A percentile compares a stretch with the other conserved stretches of the same genome.
Conservation (phyloP, 176 grass and related monocot genomes). For the Cocos nucifera region DNA sequence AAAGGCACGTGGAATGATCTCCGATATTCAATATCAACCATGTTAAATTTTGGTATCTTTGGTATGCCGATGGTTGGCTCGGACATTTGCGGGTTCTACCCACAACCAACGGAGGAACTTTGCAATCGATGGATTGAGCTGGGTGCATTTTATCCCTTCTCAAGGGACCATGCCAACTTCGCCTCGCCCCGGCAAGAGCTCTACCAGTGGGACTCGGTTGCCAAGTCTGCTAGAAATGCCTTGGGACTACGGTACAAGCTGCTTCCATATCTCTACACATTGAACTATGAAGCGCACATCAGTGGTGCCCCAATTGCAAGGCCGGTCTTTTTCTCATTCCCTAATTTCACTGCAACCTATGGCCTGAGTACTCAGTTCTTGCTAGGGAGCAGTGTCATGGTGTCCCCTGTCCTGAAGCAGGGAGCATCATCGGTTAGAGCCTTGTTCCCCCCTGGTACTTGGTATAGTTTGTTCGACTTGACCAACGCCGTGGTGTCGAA, state of each 20-base stretch:
- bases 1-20: constrained; percentile 85
- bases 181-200: constrained; percentile 78
- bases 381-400: constrained; percentile 65
- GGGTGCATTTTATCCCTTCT: constrained; percentile 94
- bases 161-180: constrained; percentile 87
- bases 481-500: constrained; percentile 45
- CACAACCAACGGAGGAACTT: constrained; percentile 52
- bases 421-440: constrained; percentile 51
- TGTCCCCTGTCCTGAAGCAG: constrained; percentile 62
- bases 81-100: constrained; percentile 84
- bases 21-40: constrained; percentile 63
- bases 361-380: constrained; percentile 75
- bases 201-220: constrained; percentile 70
- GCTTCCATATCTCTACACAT: constrained; percentile 77
- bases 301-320: constrained; percentile 73
- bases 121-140: constrained; percentile 96
- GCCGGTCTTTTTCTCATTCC: constrained; percentile 85
- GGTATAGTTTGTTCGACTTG: constrained; percentile 90
- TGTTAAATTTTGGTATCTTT: constrained; percentile 88
- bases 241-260: constrained; percentile 67
- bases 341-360: constrained; percentile 57
- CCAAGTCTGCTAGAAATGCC: constrained; percentile 62
- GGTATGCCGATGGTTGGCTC: constrained; percentile 92
- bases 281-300: constrained; percentile 63
- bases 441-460: constrained; percentile 68